Conservation (phyloP, 345 rosid genomes). For the Dipteronia dyeriana region DNA sequence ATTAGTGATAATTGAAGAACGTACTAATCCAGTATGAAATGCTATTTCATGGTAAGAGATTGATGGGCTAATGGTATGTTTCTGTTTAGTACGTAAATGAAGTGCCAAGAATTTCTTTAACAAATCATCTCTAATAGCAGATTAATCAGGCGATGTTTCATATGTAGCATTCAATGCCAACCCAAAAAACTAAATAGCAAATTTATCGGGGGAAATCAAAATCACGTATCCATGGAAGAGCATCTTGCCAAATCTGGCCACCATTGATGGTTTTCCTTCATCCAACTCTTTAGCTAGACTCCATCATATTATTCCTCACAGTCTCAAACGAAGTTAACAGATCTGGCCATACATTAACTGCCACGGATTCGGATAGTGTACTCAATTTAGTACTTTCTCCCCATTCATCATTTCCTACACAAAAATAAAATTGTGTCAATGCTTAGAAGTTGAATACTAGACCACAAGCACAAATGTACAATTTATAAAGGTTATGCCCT, state of each 20-base stretch:
- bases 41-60: too few relatives aligned
- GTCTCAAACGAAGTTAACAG: slow-evolving; percentile 21
- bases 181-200: too few relatives aligned
- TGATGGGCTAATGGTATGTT: too few relatives aligned
- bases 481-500: too few relatives aligned
- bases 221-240: slow-evolving; percentile 24
- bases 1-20: too few relatives aligned
- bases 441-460: background rate
- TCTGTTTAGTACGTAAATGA: too few relatives aligned
- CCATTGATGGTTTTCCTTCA: slow-evolving; percentile 24
- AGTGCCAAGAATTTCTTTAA: too few relatives aligned
- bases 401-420: slow-evolving; percentile 3
- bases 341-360: slow-evolving; percentile 28
- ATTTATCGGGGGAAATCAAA: too few relatives aligned
- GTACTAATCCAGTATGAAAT: too few relatives aligned
- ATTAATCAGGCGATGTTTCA: too few relatives aligned
- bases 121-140: too few relatives aligned
- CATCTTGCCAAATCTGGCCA: slow-evolving; percentile 34
- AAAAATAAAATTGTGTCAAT: background rate
- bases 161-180: too few relatives aligned
- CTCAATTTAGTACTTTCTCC: background rate
- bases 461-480: background rate
- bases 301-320: slow-evolving; percentile 21
- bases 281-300: slow-evolving; percentile 7
- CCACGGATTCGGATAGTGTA: slow-evolving; percentile 23